A percentile compares a stretch with the other conserved stretches of the same genome.
Conservation (phyloP, 345 rosid genomes). For the Rhizophora apiculata region DNA sequence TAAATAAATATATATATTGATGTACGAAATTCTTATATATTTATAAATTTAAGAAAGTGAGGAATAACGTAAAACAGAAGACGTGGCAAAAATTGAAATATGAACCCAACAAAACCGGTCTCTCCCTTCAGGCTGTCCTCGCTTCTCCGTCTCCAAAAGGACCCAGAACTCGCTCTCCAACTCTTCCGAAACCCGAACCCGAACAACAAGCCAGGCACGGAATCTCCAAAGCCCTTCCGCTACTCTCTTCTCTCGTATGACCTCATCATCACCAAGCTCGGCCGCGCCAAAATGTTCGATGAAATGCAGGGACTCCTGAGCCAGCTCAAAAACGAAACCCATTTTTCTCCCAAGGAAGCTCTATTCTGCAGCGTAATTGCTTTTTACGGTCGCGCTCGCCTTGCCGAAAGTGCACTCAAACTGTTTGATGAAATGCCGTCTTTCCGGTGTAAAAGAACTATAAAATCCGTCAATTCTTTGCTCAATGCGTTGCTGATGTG, state of each 20-base stretch:
- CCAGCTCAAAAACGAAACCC: slow-evolving; percentile 51
- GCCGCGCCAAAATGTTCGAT: slow-evolving; percentile 66
- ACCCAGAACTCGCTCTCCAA: slow-evolving; percentile 55
- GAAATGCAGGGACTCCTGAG: slow-evolving; percentile 60
- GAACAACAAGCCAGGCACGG: slow-evolving; percentile 1
- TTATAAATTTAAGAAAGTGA: no score
- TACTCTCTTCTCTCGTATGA: slow-evolving; percentile 68
- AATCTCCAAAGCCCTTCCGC: slow-evolving; percentile 30
- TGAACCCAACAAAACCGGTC: slow-evolving; percentile 30
- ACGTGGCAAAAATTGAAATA: neutral
- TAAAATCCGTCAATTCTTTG: slow-evolving; percentile 61
- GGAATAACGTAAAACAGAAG: no score
- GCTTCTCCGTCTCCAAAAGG: slow-evolving; percentile 64
- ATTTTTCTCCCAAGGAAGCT: slow-evolving; percentile 47
- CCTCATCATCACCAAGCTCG: slow-evolving; percentile 73
- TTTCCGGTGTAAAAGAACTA: slow-evolving; percentile 49
- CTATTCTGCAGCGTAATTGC: slow-evolving; percentile 60
- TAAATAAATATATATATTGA: no score
- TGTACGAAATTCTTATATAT: no score
- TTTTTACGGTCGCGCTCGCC: slow-evolving; percentile 53
- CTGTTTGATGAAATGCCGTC: slow-evolving; percentile 65
- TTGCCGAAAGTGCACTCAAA: slow-evolving; percentile 44
- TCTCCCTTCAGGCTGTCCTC: slow-evolving; percentile 63
- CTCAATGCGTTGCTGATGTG: slow-evolving; percentile 45
- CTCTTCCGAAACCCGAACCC: slow-evolving; percentile 45